Base-by-base conservation (phyloP, 495 filamentous ascomycete genomes). In the Rusavskia elegans region DNA sequence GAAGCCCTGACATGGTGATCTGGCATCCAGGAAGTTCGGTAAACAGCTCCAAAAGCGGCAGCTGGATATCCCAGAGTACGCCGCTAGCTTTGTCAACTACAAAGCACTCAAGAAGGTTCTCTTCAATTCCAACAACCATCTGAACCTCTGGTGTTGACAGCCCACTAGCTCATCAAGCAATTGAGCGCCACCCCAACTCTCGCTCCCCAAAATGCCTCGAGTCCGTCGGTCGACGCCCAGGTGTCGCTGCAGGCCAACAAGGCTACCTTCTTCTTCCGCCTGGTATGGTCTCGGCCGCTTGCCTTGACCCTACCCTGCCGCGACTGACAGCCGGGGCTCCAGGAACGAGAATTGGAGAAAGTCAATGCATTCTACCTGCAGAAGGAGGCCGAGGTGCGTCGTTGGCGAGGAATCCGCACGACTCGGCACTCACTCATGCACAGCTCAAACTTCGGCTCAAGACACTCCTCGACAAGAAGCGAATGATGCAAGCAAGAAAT, bases 31-130 rank as follows among this genome's bases (percentile, higher is more conserved):
- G 92, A 97, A 98, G 79, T 98, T 97, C 73, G 92, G 92, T 66
- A 98, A 98, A 76, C 84, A 95, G 61, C 92, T 97, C 57, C 93
- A 96, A 72, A 95, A 92, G 75, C 82, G 89, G 66, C 90, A 97
- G 73, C 87, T 98, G 60, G 92, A 98, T 68, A 86, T 98, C 35
- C 92, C 92, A 36, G 92, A 98, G 76, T 98, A 98, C 83, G 92
- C 90, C 45, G 87, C 90, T 48, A 95, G 87, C 69, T 97, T 98
- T 65, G 89, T 97, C 49, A 96, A 98, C 69, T 98, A 98, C 72
- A 98, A 98, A 71, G 90, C 87, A 51, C 74, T 98, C 56, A 98
- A 98, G 68, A 96, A 97, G 84, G 92, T 95, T 29, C 32, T 8
- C 14, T 10, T 45, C 36, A 19, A 29, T 32, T 41, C 38, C 16